phyloP scores from a whole-genome alignment of 495 filamentous ascomycete species.

The Cercophora scortea region DNA sequence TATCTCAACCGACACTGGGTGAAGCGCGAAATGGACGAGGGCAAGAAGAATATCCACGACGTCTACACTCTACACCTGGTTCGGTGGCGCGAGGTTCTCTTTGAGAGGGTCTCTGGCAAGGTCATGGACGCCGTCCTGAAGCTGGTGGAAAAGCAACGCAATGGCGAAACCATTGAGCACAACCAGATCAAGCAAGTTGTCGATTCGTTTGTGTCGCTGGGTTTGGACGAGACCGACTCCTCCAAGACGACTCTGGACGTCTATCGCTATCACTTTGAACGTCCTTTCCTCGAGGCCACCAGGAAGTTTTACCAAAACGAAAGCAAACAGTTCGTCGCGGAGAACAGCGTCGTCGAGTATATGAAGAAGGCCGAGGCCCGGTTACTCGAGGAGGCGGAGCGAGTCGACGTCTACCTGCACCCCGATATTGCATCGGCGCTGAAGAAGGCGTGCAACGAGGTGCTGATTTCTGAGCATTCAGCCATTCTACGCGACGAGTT shows the following conservation, averaged over 20 bases:
- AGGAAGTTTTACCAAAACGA: conserved; percentile 81
- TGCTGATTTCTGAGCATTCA: conserved; percentile 84
- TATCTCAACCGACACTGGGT: conserved; percentile 99
- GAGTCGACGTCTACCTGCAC: conserved; percentile 86
- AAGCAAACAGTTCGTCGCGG: conserved; percentile 86
- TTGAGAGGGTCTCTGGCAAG: conserved; percentile 68
- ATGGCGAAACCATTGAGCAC: conserved; percentile 97
- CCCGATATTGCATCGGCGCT: conserved; percentile 75
- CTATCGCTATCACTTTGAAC: conserved; percentile 85
- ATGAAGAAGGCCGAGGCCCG: conserved; percentile 98
- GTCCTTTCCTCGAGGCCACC: conserved; percentile 83
- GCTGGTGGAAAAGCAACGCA: conserved; percentile 94
- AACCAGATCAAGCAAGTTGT: conserved; percentile 95
- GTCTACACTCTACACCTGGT: conserved; percentile 96
- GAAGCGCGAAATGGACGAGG: conserved; percentile 97
- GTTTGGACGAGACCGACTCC: conserved; percentile 86
- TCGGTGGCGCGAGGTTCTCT: conserved; percentile 88
- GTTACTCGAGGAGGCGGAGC: conserved; percentile 89
- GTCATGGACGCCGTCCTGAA: conserved; percentile 95
- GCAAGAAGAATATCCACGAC: conserved; percentile 97
- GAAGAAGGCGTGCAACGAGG: conserved; percentile 80
- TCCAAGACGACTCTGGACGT: conserved; percentile 93
- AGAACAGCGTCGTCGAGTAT: conserved; percentile 98
- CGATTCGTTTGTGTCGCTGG: conserved; percentile 92
- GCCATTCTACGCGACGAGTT: conserved; percentile 86